Conservation (phyloP, 768 basidiomycete species). For the Xerocomellus amylosporus region DNA sequence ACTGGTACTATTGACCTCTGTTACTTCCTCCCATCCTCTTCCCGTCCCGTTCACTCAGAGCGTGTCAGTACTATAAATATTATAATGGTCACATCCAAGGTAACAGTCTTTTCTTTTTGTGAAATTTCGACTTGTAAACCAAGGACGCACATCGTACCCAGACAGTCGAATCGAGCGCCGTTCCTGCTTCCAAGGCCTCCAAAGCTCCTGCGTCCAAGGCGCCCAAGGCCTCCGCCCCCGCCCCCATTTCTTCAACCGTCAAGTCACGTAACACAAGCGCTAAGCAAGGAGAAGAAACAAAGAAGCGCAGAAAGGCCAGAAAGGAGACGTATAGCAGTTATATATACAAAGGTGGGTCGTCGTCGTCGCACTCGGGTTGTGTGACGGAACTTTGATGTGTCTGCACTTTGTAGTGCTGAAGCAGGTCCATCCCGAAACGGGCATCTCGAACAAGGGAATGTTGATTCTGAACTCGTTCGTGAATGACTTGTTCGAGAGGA, state of each 20-base stretch:
- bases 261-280: constrained; percentile 33
- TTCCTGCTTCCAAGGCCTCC: constrained; percentile 33
- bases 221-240: constrained; percentile 51
- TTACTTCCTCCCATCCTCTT: not conserved
- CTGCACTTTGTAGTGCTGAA: constrained; percentile 43
- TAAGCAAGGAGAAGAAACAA: constrained; percentile 37
- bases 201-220: constrained; percentile 46
- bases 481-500: constrained; percentile 60
- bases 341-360: constrained; percentile 53
- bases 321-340: constrained; percentile 65
- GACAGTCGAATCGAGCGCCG: not conserved
- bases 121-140: too few species aligned
- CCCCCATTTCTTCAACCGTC: constrained; percentile 29
- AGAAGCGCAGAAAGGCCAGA: constrained; percentile 54
- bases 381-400: not conserved
- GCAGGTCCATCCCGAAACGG: constrained; percentile 74
- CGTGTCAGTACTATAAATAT: not conserved
- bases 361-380: not conserved
- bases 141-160: not conserved
- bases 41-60: too few species aligned
- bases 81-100: not conserved
- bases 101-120: not conserved
- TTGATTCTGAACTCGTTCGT: constrained; percentile 59
- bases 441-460: constrained; percentile 70
- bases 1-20: not conserved